Evolutionary conservation across 331 rosid genomes (phyloP).

Genomic region (Stylosanthes scabra): DNA sequence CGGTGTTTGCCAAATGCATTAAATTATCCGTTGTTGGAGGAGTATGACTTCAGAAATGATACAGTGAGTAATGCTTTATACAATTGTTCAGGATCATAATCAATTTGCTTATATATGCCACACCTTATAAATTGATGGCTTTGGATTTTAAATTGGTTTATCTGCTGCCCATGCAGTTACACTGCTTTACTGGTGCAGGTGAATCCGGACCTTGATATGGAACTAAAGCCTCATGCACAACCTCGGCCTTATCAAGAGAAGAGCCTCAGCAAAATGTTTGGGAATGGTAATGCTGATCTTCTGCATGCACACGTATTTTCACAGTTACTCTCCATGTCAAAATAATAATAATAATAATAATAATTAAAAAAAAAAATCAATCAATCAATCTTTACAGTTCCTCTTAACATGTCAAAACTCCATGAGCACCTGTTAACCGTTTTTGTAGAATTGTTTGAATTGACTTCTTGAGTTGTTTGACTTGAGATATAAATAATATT

Average conservation of each 20-base stretch:
- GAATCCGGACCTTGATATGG: constrained; percentile 94
- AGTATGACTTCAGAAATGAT: constrained; percentile 97
- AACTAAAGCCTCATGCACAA: constrained; percentile 95
- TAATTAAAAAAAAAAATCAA: no score
- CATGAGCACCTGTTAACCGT: not conserved
- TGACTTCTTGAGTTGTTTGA: constrained; percentile 26
- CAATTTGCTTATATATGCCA: constrained; percentile 19
- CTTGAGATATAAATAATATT: not conserved
- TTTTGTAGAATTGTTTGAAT: constrained; percentile 10
- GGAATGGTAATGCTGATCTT: constrained; percentile 65
- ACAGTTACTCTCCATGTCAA: no score
- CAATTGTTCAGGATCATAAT: constrained; percentile 19
- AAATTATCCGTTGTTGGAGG: constrained; percentile 98
- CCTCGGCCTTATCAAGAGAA: constrained; percentile 98
- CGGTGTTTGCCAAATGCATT: constrained; percentile 93
- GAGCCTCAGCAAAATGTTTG: constrained; percentile 99
- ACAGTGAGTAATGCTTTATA: constrained; percentile 64
- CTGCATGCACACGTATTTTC: constrained; percentile 20
- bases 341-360: no score
- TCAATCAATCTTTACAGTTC: not conserved
- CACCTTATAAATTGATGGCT: constrained; percentile 20
- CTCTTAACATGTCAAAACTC: constrained; percentile 1
- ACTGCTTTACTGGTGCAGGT: constrained; percentile 59
- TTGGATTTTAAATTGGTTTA: constrained; percentile 17
- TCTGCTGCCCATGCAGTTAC: constrained; percentile 14